Base-by-base conservation (phyloP, 257 asterid genomes). In the Striga asiatica region DNA sequence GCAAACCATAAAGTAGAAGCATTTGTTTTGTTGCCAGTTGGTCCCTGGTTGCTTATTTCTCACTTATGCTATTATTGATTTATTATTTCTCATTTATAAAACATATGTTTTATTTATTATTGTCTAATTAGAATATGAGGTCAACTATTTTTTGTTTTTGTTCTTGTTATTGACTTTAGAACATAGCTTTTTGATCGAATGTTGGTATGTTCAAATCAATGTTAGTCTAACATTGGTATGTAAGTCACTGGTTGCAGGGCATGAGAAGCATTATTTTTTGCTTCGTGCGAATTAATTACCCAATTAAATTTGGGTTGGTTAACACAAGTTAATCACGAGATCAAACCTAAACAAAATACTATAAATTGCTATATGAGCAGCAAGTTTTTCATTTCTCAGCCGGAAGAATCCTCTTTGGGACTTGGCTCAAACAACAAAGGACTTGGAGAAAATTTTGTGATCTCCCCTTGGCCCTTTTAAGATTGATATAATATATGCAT, bases 1-100 rank as follows among this genome's bases (percentile, higher is more conserved):
- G 38, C 56, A 51, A 54, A 35, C 41, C 31, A 31, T 51, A 43
- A 58, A 20, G 63, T 64, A 45, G 54, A 69, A 57, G 66, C 17
- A 14, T 19, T 31, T 18, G 65, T 59, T 59, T 35, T 13, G 66
- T 50, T 38, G 52, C 43, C 50, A 12, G 11, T 41, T 32, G 58
- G 51, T 50, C 55, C 31, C 47, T 37, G 58, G 29, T 61, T 61
- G 59, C 51, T 61, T 39, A 50, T 20, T 23, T 35, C 2, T 61
- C 58, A 61, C 38, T 48, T 37, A 29, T 31, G n/a, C 48, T 18
- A 0, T 43, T 42, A 0, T 27, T n/a, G n/a, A n/a, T n/a, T n/a
- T n/a, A n/a, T n/a, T n/a, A n/a, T n/a, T n/a, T 42, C 3, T 47
- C 23, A 23, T 16, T 18, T 37, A 7, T 21, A 43, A 43, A 19